These are phyloP conservation scores for Phytomonas francai DNA, from an alignment of 208 protist genomes.

Conservation along the genomic window DNA sequence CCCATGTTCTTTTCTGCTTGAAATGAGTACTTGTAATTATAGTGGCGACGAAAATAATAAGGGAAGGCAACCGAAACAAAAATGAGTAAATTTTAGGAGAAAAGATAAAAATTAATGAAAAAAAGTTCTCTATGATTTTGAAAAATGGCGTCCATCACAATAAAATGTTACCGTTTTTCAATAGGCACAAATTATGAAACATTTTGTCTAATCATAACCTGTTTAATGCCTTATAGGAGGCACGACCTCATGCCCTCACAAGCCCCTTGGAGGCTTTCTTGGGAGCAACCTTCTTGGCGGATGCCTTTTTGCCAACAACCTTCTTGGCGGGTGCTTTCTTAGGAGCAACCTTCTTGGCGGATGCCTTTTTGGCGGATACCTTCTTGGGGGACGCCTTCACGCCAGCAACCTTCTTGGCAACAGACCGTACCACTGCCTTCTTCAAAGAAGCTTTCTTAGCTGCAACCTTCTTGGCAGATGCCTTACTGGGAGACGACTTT, in stretches of 20 bases:
- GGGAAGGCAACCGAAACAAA: slow-evolving; percentile 1
- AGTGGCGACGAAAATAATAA: slow-evolving; percentile 12
- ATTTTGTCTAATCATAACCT: neutral
- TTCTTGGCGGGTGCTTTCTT: slow-evolving; percentile 27
- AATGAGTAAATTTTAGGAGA: neutral
- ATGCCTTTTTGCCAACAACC: slow-evolving; percentile 4
- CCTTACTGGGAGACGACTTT: slow-evolving; percentile 9
- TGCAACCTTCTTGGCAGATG: slow-evolving; percentile 19
- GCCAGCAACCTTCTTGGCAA: slow-evolving; percentile 11
- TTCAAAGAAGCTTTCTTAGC: slow-evolving; percentile 14
- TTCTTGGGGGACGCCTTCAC: slow-evolving; percentile 17
- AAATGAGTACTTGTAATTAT: neutral
- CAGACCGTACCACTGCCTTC: slow-evolving; percentile 13
- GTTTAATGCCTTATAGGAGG: neutral
- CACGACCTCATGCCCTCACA: slow-evolving; percentile 14
- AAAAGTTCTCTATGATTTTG: slow-evolving; percentile 12
- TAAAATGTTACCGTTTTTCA: slow-evolving; percentile 1
- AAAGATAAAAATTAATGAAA: neutral
- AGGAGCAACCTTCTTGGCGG: slow-evolving; percentile 24
- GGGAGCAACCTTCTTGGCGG: slow-evolving; percentile 16
- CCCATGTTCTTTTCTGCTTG: slow-evolving; percentile 6
- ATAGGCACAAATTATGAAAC: neutral
- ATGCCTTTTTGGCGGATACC: slow-evolving; percentile 6
- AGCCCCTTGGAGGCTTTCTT: slow-evolving; percentile 21
- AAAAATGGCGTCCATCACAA: slow-evolving; percentile 7